Percentiles rank a stretch among this genome's conserved stretches.
Conservation (phyloP, 257 asterid species). For the Lycium ferocissimum region DNA sequence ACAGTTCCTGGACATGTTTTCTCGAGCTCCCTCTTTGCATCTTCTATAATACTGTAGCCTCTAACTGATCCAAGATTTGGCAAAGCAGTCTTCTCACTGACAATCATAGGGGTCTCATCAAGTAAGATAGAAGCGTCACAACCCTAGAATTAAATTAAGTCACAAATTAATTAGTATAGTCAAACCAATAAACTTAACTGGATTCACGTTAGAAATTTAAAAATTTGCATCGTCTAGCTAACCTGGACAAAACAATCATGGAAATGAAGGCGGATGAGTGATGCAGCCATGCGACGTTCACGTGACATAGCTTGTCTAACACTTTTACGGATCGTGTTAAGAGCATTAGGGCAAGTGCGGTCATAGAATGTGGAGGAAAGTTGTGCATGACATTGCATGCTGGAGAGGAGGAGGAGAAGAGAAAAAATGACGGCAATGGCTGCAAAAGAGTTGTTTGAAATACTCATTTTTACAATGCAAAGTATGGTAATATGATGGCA, state of each 20-base stretch:
- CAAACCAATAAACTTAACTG: background rate
- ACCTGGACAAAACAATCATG: conserved; percentile 26
- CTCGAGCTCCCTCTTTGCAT: background rate
- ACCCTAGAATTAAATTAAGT: background rate
- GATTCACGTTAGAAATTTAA: background rate
- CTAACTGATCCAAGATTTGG: conserved; percentile 19
- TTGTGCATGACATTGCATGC: conserved; percentile 3
- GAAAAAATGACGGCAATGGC: background rate
- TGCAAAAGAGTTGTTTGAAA: background rate
- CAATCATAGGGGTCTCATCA: background rate
- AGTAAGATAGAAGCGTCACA: conserved; percentile 26
- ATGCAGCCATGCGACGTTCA: conserved; percentile 19
- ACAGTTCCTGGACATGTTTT: conserved; percentile 15
- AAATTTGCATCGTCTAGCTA: background rate
- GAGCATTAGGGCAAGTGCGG: conserved; percentile 6
- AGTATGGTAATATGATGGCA: background rate
- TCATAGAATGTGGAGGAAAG: conserved; percentile 16
- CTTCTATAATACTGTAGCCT: background rate
- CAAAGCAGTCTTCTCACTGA: background rate
- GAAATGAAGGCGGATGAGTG: conserved; percentile 5
- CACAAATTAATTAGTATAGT: background rate
- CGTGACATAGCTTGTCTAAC: background rate
- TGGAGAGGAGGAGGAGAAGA: background rate
- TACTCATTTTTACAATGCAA: background rate
- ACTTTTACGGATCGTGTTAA: background rate